Percentiles rank a stretch among this genome's conserved stretches.
Evolutionary conservation across 139 green algal species (phyloP).

Genomic region (Ettlia oleoabundans): DNA sequence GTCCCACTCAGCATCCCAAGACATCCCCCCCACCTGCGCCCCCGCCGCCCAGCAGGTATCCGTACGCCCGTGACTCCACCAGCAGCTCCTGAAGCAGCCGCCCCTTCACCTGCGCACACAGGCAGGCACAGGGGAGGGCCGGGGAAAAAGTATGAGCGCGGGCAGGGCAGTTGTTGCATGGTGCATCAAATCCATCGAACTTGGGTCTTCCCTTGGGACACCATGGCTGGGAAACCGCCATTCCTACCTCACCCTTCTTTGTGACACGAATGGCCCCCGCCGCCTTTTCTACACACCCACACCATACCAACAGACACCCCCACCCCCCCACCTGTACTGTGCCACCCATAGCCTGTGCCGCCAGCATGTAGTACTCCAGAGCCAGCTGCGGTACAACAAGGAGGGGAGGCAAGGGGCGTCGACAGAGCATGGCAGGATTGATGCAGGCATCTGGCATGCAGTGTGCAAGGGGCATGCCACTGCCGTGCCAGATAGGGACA

Average conservation of each 20-base stretch:
- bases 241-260: too few species aligned
- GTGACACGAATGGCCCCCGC: too few species aligned
- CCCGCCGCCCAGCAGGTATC: constrained; percentile 60
- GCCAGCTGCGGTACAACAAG: constrained; percentile 44
- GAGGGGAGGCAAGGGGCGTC: not conserved
- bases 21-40: constrained; percentile 44
- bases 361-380: constrained; percentile 86
- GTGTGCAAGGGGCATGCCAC: not conserved
- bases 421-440: not conserved
- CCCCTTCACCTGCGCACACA: constrained; percentile 63
- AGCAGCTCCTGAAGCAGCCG: constrained; percentile 72
- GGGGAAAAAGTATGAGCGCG: too few species aligned
- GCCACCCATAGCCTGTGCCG: constrained; percentile 42
- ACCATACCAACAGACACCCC: too few species aligned
- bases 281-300: too few species aligned
- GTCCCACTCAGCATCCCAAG: constrained; percentile 49
- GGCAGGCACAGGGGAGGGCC: too few species aligned
- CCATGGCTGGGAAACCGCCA: too few species aligned
- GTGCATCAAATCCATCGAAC: too few species aligned
- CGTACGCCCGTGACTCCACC: constrained; percentile 62
- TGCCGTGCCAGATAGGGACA: too few species aligned
- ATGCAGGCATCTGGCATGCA: not conserved
- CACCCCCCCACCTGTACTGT: constrained; percentile 57
- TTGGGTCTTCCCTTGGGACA: too few species aligned
- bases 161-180: too few species aligned